phyloP scores from a whole-genome alignment of 495 filamentous ascomycete genomes.

The Tetracladium marchalianum region DNA sequence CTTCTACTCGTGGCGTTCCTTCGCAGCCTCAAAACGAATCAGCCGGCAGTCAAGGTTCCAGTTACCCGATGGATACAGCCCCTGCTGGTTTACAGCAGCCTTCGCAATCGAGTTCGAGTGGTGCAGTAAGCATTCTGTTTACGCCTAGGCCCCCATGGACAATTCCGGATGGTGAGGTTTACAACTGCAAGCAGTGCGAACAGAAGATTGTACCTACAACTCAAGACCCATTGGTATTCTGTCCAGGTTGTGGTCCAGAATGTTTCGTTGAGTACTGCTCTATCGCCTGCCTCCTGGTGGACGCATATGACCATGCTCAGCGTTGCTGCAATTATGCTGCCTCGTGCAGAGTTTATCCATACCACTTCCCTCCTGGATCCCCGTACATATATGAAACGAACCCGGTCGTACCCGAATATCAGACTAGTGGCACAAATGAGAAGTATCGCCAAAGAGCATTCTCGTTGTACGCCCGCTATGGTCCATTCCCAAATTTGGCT shows the following conservation, averaged over 20 bases:
- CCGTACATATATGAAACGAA: not conserved
- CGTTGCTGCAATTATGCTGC: conserved; percentile 2
- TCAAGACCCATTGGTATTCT: not conserved
- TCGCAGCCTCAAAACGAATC: no score
- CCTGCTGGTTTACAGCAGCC: not conserved
- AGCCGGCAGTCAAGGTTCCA: no score
- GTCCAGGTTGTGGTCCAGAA: conserved; percentile 9
- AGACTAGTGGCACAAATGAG: not conserved
- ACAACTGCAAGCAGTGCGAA: not conserved
- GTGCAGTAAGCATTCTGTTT: not conserved
- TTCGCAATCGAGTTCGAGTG: not conserved
- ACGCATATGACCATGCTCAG: conserved; percentile 3
- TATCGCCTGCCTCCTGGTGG: conserved; percentile 7
- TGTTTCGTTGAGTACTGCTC: conserved; percentile 8
- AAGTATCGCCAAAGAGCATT: conserved; percentile 10
- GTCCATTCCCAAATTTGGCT: conserved; percentile 1
- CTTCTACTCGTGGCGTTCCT: no score
- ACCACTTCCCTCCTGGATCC: not conserved
- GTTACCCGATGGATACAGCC: no score
- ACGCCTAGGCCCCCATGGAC: not conserved
- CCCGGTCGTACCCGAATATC: not conserved
- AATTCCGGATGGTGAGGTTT: not conserved
- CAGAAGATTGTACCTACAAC: not conserved
- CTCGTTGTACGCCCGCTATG: conserved; percentile 7
- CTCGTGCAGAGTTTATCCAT: not conserved